Evolutionary conservation across 768 basidiomycete species (phyloP).

Genomic region (Psilocybe sp.): DNA sequence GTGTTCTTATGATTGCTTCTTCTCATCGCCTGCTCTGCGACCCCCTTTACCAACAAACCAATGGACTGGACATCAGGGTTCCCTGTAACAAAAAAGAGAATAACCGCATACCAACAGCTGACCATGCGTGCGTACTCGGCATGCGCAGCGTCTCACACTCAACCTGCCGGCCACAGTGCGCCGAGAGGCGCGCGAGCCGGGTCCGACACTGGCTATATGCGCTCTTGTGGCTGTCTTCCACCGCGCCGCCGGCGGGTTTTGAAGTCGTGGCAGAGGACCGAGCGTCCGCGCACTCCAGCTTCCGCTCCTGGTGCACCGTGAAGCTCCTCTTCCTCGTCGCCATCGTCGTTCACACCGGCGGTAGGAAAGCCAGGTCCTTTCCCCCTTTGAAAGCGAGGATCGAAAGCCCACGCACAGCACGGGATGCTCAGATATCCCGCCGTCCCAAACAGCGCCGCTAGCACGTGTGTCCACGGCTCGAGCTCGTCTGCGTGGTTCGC

Average conservation of each 20-base stretch:
- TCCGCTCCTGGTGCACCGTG: too few relatives aligned
- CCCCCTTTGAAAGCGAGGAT: conserved; percentile 58
- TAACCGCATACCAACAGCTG: conserved; percentile 67
- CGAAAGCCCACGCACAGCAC: conserved; percentile 87
- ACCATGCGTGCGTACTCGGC: conserved; percentile 93
- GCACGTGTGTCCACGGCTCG: conserved; percentile 89
- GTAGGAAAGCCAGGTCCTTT: conserved; percentile 29
- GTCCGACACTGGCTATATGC: conserved; percentile 83
- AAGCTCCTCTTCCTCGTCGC: too few relatives aligned
- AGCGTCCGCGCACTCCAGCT: too few relatives aligned
- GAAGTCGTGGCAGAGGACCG: too few relatives aligned
- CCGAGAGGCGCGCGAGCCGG: conserved; percentile 75
- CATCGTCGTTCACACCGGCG: conserved; percentile 19
- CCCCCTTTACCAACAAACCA: too few relatives aligned
- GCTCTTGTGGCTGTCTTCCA: conserved; percentile 36
- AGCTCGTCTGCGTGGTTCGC: conserved; percentile 97
- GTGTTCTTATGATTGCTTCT: too few relatives aligned
- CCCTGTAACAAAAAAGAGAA: too few relatives aligned
- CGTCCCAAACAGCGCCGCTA: conserved; percentile 59
- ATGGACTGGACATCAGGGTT: too few relatives aligned
- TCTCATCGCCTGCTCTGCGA: too few relatives aligned
- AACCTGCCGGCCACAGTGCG: conserved; percentile 79
- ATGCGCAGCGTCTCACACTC: conserved; percentile 88
- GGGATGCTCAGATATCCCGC: conserved; percentile 83
- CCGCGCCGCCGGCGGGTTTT: too few relatives aligned